phyloP scores from a whole-genome alignment of 148 eudicot genomes.

The Polygonum maritimum region DNA sequence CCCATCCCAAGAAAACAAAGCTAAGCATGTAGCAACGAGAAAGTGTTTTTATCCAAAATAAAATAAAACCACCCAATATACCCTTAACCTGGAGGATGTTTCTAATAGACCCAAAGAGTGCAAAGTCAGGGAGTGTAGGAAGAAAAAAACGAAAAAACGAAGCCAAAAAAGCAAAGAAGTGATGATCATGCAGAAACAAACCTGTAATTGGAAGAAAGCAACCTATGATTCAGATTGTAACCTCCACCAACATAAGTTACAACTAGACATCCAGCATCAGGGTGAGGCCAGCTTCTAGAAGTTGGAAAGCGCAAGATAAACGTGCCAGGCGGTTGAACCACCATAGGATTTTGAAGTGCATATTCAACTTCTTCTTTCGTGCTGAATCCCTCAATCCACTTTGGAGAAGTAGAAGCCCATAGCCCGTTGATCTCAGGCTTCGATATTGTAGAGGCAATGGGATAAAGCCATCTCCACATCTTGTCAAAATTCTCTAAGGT shows the following conservation, averaged over 20 bases:
- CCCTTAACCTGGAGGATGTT: too few relatives aligned
- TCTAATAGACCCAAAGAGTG: too few relatives aligned
- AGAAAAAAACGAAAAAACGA: not conserved
- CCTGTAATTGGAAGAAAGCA: conserved; percentile 79
- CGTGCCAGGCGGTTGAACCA: conserved; percentile 72
- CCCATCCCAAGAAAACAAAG: not conserved
- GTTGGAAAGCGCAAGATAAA: conserved; percentile 90
- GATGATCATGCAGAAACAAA: conserved; percentile 15
- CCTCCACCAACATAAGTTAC: conserved; percentile 77
- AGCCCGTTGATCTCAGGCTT: conserved; percentile 39
- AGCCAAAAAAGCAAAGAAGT: not conserved
- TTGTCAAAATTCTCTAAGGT: conserved; percentile 62
- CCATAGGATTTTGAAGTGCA: conserved; percentile 46
- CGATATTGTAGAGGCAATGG: conserved; percentile 73
- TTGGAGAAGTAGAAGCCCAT: conserved; percentile 58
- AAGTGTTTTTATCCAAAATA: not conserved
- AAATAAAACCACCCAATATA: too few relatives aligned
- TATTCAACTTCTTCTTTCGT: conserved; percentile 91
- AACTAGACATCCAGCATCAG: conserved; percentile 88
- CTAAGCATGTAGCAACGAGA: not conserved
- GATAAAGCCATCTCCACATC: conserved; percentile 93
- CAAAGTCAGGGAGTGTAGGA: not conserved
- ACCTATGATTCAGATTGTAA: conserved; percentile 63
- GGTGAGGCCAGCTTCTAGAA: conserved; percentile 97
- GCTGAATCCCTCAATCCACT: conserved; percentile 84